Evolutionary conservation across 1,139 yeast species (phyloP).

Genomic region (Meyerozyma smithsonii): DNA sequence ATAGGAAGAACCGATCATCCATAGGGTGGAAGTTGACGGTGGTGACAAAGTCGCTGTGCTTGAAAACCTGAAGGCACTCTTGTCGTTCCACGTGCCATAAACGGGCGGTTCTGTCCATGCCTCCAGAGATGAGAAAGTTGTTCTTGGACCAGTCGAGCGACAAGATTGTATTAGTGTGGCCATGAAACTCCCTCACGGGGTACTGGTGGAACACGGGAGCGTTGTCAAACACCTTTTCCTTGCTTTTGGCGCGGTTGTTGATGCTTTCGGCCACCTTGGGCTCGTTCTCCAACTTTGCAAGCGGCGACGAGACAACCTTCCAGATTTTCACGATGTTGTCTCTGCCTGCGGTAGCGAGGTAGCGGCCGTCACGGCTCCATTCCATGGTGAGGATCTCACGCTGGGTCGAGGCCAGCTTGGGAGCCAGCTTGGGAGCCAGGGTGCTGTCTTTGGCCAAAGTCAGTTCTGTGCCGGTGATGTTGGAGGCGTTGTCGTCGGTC

Average conservation of each 20-base stretch:
- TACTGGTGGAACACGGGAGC: constrained; percentile 80
- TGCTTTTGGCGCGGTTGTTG: constrained; percentile 1
- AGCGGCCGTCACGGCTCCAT: constrained; percentile 77
- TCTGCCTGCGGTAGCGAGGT: constrained; percentile 78
- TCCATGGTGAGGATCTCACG: constrained; percentile 67
- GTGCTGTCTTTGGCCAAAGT: constrained; percentile 7
- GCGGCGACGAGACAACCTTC: constrained; percentile 72
- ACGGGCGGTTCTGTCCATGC: constrained; percentile 80
- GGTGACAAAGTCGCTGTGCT: constrained; percentile 79
- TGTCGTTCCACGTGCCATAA: constrained; percentile 80
- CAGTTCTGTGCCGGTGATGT: constrained; percentile 8
- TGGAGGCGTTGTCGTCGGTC: constrained; percentile 7
- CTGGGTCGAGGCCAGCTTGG: constrained; percentile 11
- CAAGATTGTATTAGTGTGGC: constrained; percentile 67
- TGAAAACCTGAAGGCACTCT: constrained; percentile 59
- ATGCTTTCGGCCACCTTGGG: constrained; percentile 11
- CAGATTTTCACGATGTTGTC: constrained; percentile 66
- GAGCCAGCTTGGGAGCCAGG: no score
- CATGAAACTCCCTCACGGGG: constrained; percentile 59
- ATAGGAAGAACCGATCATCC: constrained; percentile 83
- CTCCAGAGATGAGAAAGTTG: constrained; percentile 72
- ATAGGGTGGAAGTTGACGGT: constrained; percentile 76
- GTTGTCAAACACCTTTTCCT: constrained; percentile 24
- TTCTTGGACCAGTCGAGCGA: constrained; percentile 87
- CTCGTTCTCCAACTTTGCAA: constrained; percentile 49